These are phyloP conservation scores for Thielaviopsis punctulata DNA, from an alignment of 2,329 filamentous ascomycete species.

Conservation along the genomic window DNA sequence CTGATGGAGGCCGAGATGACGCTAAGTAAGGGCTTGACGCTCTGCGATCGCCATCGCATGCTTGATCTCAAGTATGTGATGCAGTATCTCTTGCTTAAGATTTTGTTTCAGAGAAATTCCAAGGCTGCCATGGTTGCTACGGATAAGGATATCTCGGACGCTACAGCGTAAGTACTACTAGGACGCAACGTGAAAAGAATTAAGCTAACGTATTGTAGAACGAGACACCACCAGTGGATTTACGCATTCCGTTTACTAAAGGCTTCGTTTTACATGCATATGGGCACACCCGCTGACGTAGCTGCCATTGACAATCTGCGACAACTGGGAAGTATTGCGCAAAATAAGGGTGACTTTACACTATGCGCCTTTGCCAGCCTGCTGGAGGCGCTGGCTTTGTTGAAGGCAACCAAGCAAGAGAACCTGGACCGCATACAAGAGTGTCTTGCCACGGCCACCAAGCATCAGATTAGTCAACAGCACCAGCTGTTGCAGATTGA, in stretches of 20 bases:
- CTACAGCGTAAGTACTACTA: slow-evolving; percentile 36
- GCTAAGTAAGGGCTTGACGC: slow-evolving; percentile 51
- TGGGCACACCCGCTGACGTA: slow-evolving; percentile 40
- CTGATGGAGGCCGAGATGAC: slow-evolving; percentile 55
- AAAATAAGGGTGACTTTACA: slow-evolving; percentile 41
- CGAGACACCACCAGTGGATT: slow-evolving; percentile 53
- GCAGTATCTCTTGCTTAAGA: slow-evolving; percentile 54
- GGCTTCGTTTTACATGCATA: slow-evolving; percentile 49
- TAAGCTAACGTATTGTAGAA: slow-evolving; percentile 22
- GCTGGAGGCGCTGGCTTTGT: slow-evolving; percentile 51
- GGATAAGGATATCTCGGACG: slow-evolving; percentile 51
- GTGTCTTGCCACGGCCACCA: slow-evolving; percentile 57
- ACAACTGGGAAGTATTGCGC: slow-evolving; percentile 41
- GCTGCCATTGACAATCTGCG: slow-evolving; percentile 53
- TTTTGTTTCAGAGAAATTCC: slow-evolving; percentile 51
- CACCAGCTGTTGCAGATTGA: slow-evolving; percentile 49
- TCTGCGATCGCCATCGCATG: slow-evolving; percentile 40
- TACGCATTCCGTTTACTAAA: slow-evolving; percentile 64
- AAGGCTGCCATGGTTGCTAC: slow-evolving; percentile 57
- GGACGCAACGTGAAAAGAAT: slow-evolving; percentile 12
- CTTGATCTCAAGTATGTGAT: slow-evolving; percentile 59
- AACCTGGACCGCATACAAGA: slow-evolving; percentile 52
- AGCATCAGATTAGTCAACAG: slow-evolving; percentile 49
- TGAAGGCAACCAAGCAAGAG: slow-evolving; percentile 47
- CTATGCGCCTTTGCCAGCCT: slow-evolving; percentile 48